These are phyloP conservation scores for Penicillium griseofulvum DNA, from an alignment of 2,329 filamentous ascomycete genomes.

Conservation along the genomic window DNA sequence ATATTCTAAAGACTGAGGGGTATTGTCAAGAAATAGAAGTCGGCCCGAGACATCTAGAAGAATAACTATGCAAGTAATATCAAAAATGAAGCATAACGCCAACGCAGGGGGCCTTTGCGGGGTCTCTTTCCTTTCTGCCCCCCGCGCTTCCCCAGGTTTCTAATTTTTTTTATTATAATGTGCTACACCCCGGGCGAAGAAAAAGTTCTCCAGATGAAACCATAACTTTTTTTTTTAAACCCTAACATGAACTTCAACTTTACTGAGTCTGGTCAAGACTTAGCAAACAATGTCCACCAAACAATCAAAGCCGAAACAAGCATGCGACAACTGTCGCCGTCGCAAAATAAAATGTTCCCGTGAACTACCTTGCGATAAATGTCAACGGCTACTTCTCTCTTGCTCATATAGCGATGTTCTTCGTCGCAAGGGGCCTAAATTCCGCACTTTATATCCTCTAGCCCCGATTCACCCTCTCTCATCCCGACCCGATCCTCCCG, in stretches of 20 bases:
- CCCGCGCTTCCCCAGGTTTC: constrained; percentile 21
- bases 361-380: constrained; percentile 44
- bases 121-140: constrained; percentile 1
- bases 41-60: constrained; percentile 1
- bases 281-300: constrained; percentile 15
- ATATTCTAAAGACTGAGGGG: background rate
- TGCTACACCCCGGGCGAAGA: no score
- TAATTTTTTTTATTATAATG: background rate
- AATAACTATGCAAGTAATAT: background rate
- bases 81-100: background rate
- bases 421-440: constrained; percentile 41
- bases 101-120: constrained; percentile 17
- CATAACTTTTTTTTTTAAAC: background rate
- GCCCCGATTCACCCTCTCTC: constrained; percentile 34
- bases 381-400: constrained; percentile 35
- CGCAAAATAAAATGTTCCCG: constrained; percentile 46
- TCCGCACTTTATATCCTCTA: constrained; percentile 39
- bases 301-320: constrained; percentile 34
- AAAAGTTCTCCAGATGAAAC: background rate
- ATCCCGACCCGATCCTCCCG: constrained; percentile 17
- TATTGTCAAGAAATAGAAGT: background rate
- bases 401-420: constrained; percentile 42
- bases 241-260: background rate
- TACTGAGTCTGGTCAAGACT: background rate
- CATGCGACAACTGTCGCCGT: constrained; percentile 43